Base-by-base conservation (phyloP, 768 basidiomycete genomes). In the Cytidiella melzeri region DNA sequence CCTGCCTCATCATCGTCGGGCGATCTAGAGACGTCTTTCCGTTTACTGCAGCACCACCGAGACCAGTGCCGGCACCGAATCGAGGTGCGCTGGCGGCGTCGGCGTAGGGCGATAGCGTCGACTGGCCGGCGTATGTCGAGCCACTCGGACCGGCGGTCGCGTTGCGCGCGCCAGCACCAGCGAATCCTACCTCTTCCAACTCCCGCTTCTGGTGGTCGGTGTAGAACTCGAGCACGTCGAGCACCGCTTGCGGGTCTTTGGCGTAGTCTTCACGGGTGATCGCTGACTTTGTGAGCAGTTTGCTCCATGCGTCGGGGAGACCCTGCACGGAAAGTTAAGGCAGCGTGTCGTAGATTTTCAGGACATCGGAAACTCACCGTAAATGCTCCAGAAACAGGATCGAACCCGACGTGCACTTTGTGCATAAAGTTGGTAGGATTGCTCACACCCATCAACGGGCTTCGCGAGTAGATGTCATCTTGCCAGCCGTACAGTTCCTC, bases 401-500 rank as follows among this genome's bases (percentile, higher is more conserved):
- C 95, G 59, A 94, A 97, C 2, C 93, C 94, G 49, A 98, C 95
- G 67, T 98, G 95, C 2, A 98, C 93, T 64, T 97, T 93, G 72
- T 99, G 95, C 0, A 97, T 92, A 62, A 99, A 98, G 67, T 99
- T 95, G 6, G 94, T 97, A 0, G 95, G 95, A 57, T 87, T 87
- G 64, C 85, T 86, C 39, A 94, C 89, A 23, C 95, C 92, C 83
- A 94, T 90, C 43, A 93, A 73, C 2, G 94, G 92, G 60, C 88
- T 91, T 41, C 92, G 80, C 4, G 80, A 81, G 68, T 98, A 97
- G 52, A 99, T 85, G 63, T 96, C 94, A 62, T 99, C 95, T 66
- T 94, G 89, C 94, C 94, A 98, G 15, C 84, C 84, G 60, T 99
- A 99, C n/a, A 99, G 76, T 61, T 99, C 95, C 57, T 94, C 92